These are phyloP conservation scores for Populus trichocarpa DNA, from an alignment of 441 rosid genomes.

Conservation along the genomic window DNA sequence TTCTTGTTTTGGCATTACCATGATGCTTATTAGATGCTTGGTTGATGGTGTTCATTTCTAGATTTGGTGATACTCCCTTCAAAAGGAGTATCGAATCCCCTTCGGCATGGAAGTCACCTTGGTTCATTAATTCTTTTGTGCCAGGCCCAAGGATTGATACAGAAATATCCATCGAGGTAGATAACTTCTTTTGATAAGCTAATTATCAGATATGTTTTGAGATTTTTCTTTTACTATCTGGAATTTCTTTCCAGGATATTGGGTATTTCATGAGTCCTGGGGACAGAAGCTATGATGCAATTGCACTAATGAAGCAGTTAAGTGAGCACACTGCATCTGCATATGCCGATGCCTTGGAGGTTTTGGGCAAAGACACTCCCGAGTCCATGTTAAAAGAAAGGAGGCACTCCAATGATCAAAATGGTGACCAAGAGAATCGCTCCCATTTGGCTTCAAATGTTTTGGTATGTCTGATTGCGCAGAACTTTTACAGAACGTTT, in stretches of 20 bases:
- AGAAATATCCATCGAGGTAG: conserved; percentile 89
- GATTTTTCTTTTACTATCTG: background rate
- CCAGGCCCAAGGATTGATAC: conserved; percentile 86
- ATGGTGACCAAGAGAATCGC: conserved; percentile 39
- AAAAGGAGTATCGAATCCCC: conserved; percentile 90
- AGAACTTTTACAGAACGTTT: background rate
- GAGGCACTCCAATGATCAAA: conserved; percentile 26
- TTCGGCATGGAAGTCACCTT: conserved; percentile 98
- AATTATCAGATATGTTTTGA: background rate
- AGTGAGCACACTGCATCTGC: conserved; percentile 84
- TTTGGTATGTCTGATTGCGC: conserved; percentile 32
- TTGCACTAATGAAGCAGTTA: conserved; percentile 87
- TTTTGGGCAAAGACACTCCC: conserved; percentile 75
- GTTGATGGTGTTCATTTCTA: conserved; percentile 25
- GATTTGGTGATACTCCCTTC: conserved; percentile 91
- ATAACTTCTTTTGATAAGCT: background rate
- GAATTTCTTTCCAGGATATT: conserved; percentile 58
- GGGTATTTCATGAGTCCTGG: conserved; percentile 86
- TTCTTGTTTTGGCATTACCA: background rate
- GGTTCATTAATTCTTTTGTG: conserved; percentile 79
- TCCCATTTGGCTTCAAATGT: conserved; percentile 47
- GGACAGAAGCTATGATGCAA: conserved; percentile 85
- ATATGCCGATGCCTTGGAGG: conserved; percentile 89
- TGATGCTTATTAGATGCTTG: conserved; percentile 8
- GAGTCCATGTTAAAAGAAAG: conserved; percentile 48